These are phyloP conservation scores for Nicotiana undulata DNA, from an alignment of 257 asterid genomes.

Conservation along the genomic window DNA sequence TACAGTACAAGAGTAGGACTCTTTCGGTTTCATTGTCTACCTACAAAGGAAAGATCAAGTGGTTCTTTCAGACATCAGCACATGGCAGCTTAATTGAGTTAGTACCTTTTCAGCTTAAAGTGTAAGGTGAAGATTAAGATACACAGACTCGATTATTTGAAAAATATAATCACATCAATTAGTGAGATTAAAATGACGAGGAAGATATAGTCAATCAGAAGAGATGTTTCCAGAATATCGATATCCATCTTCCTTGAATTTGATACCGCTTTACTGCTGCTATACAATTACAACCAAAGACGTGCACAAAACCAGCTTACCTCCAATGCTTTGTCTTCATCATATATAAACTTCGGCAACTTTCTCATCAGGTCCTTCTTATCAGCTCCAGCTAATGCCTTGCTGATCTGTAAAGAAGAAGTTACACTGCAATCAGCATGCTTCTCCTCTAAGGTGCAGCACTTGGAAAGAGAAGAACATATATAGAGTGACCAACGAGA, in stretches of 20 bases:
- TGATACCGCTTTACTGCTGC: neutral
- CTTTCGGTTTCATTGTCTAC: neutral
- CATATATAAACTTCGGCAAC: conserved; percentile 77
- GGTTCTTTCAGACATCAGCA: no score
- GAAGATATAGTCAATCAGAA: neutral
- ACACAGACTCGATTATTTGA: neutral
- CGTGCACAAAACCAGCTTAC: conserved; percentile 23
- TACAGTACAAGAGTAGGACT: neutral
- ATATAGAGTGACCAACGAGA: neutral
- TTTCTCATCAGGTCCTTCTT: conserved; percentile 76
- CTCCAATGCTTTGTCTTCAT: conserved; percentile 84
- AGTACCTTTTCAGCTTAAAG: neutral
- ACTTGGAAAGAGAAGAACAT: neutral
- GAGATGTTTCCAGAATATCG: neutral
- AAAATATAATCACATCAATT: neutral
- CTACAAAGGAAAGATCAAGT: neutral
- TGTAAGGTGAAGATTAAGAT: neutral
- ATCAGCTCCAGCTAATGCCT: conserved; percentile 56
- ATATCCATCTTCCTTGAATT: neutral
- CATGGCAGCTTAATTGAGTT: neutral
- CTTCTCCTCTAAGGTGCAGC: conserved; percentile 5
- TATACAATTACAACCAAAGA: neutral
- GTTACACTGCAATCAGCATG: neutral
- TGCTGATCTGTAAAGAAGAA: conserved; percentile 50
- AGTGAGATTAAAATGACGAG: neutral